Percentiles rank a stretch among this genome's conserved stretches.
These are phyloP conservation scores for Penicillium sp. DNA, from an alignment of 2,329 filamentous ascomycete species.

Conservation along the genomic window DNA sequence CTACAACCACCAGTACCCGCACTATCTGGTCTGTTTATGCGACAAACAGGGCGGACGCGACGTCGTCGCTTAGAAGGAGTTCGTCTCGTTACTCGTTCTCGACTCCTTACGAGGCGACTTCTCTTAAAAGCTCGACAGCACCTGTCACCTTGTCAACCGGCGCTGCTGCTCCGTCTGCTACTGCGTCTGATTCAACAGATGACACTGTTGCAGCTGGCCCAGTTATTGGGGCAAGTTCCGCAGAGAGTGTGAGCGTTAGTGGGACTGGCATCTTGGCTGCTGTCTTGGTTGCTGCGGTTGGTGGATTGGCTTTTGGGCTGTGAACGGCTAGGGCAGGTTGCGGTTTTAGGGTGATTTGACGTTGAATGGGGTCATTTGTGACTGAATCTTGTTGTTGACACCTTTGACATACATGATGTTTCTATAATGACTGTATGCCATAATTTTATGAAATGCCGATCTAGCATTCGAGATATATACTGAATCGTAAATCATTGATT, in stretches of 20 bases:
- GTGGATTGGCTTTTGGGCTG: slow-evolving; percentile 17
- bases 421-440: background rate
- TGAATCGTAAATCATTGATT: background rate
- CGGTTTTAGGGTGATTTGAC: no score
- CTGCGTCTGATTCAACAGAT: background rate
- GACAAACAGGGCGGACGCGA: slow-evolving; percentile 11
- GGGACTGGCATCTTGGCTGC: slow-evolving; percentile 2
- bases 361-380: background rate
- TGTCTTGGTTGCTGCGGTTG: slow-evolving; percentile 8
- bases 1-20: slow-evolving; percentile 14
- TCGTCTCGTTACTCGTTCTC: slow-evolving; percentile 4
- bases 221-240: background rate
- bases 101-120: slow-evolving; percentile 18
- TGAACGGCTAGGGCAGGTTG: background rate
- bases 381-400: background rate
- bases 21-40: slow-evolving; percentile 18
- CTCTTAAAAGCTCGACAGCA: slow-evolving; percentile 11
- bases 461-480: background rate
- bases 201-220: background rate
- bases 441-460: background rate
- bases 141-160: slow-evolving; percentile 8
- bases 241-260: background rate
- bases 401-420: background rate
- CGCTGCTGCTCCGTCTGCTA: background rate
- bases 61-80: slow-evolving; percentile 1